Percentiles rank a stretch among this genome's conserved stretches.
Evolutionary conservation across 495 filamentous ascomycete species (phyloP).

Genomic region (Glarea lozoyensis): DNA sequence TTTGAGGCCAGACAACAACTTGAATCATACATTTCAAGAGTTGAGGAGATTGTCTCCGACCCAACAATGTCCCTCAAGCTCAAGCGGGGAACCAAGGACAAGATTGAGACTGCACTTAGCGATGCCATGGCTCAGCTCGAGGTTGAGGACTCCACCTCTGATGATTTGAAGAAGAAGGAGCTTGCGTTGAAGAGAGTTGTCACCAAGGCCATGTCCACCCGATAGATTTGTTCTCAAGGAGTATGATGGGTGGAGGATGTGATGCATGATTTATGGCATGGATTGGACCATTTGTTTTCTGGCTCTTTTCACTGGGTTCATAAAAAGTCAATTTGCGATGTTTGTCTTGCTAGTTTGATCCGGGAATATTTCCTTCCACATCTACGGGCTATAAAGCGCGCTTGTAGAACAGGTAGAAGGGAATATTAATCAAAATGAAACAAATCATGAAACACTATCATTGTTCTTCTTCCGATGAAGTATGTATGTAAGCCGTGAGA

Average conservation of each 20-base stretch:
- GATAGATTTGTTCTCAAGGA: constrained; percentile 8
- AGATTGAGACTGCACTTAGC: constrained; percentile 89
- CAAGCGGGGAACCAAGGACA: constrained; percentile 98
- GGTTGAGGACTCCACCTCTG: constrained; percentile 77
- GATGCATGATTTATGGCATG: constrained; percentile 22
- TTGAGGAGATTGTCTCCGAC: constrained; percentile 97
- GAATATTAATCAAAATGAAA: constrained; percentile 20
- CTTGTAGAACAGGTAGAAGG: constrained; percentile 24
- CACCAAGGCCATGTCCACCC: constrained; percentile 62
- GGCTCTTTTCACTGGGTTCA: constrained; percentile 18
- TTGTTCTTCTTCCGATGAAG: too few relatives aligned
- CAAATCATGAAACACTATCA: constrained; percentile 10
- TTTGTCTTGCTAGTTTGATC: constrained; percentile 14
- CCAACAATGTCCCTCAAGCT: constrained; percentile 92
- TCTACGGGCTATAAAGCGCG: constrained; percentile 22
- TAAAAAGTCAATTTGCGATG: constrained; percentile 20
- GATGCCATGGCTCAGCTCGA: constrained; percentile 84
- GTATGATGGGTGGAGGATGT: constrained; percentile 16
- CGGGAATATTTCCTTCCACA: constrained; percentile 12
- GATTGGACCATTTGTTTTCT: constrained; percentile 24
- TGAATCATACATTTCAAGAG: constrained; percentile 96
- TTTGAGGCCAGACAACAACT: constrained; percentile 98
- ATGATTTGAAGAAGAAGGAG: constrained; percentile 99
- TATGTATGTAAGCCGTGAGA: too few relatives aligned
- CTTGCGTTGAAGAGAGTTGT: constrained; percentile 94